Percentiles rank a stretch among this genome's conserved stretches.
phyloP scores from a whole-genome alignment of 768 basidiomycete genomes.

The Termitomyces sp. region DNA sequence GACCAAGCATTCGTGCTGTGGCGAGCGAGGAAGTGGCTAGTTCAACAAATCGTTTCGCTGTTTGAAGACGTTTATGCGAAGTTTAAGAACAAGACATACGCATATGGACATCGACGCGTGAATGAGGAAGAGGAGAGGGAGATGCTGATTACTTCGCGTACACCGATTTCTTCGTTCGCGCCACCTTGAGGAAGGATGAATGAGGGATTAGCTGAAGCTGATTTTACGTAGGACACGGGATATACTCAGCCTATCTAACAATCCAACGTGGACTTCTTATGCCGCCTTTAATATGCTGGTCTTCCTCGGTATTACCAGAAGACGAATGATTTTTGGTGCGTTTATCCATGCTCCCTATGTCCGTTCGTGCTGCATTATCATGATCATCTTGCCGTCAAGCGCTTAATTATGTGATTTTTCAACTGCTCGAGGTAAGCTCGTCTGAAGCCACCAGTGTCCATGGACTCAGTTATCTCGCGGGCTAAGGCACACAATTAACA shows the following conservation, averaged over 20 bases:
- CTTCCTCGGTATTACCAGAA: not conserved
- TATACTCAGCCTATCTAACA: not conserved
- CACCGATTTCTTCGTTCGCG: not conserved
- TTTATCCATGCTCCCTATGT: not conserved
- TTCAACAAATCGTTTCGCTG: constrained; percentile 4
- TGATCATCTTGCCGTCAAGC: not conserved
- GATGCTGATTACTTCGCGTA: not conserved
- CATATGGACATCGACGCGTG: not conserved
- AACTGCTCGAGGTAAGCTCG: too few species aligned
- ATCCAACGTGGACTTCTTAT: not conserved
- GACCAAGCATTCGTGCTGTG: constrained; percentile 26
- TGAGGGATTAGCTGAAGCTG: not conserved
- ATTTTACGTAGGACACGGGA: not conserved
- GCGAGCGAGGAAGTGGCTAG: constrained; percentile 19
- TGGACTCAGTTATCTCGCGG: too few species aligned
- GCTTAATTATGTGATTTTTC: too few species aligned
- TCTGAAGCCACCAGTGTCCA: too few species aligned
- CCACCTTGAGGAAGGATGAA: not conserved
- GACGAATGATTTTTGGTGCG: not conserved
- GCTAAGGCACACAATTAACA: too few species aligned
- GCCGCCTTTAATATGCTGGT: not conserved
- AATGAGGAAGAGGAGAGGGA: not conserved
- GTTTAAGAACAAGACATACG: not conserved
- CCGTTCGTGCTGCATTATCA: not conserved
- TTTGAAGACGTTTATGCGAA: not conserved